Evolutionary conservation across 768 basidiomycete species (phyloP), one percentile per base, ranked within the genome.

Genomic region (Leccinum subgranulosum): DNA sequence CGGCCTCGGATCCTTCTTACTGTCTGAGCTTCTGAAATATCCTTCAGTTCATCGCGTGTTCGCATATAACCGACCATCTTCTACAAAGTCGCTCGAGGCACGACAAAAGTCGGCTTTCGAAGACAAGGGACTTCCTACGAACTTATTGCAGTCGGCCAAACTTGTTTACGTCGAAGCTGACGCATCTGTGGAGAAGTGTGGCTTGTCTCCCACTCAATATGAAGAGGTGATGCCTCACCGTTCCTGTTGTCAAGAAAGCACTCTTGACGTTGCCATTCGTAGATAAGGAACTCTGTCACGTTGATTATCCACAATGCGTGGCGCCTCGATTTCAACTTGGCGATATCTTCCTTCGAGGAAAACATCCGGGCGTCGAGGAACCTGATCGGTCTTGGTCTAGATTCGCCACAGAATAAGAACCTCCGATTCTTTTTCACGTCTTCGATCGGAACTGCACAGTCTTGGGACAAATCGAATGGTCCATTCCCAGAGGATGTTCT

Each of bases 291-390:
- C 3, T 71, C 73, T 0, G 66, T 77, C 31, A 73, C 73, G 2
- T 33, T 73, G 29, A 66, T 79, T 45, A 75, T 79, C 19, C 78
- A 79, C 54, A 76, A 69, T 8, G 77, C 79, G 4, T 80, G 79
- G 79, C 69, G 66, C 17, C 66, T 80, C 46, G 73, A 81, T 51
- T 79, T 79, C 57, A 79, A 75, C 52, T 54, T 76, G 33, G 66
- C 66, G 2, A 65, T 81, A 10, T 66, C 74, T 6, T 79, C 79
- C 1, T 78, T 80, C 53, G 78, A 79, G 41, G 73, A 75, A 4
- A 77, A 69, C 54, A 67, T 81, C 9, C 69, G 66, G 41, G 73
- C 66, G 19, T 74, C 75, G 3, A 74, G 78, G 5, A 75, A 77
- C 43, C 64, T 75, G 1, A 51, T 67, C 11, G 63, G 64, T 45